Percentiles rank a stretch among this genome's conserved stretches.
phyloP scores from a whole-genome alignment of 352 stramenopile genomes.

The Globisporangium paddicum region DNA sequence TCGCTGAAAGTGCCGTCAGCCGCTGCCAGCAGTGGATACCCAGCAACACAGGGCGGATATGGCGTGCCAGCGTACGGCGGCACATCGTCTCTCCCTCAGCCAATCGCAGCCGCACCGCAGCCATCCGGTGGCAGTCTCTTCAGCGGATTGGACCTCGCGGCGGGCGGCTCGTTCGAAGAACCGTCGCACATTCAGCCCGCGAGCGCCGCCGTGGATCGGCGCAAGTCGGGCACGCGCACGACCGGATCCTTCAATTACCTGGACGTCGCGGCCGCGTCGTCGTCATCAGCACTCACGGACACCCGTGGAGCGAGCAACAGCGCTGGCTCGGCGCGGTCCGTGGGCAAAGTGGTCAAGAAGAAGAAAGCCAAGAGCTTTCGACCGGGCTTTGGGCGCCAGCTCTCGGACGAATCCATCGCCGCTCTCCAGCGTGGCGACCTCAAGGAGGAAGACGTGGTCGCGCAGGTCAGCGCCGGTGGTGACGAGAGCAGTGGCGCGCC shows the following conservation, averaged over 20 bases:
- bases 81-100: background rate
- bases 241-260: slow-evolving; percentile 59
- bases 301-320: slow-evolving; percentile 21
- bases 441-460: slow-evolving; percentile 66
- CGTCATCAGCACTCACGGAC: slow-evolving; percentile 17
- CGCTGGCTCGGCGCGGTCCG: slow-evolving; percentile 20
- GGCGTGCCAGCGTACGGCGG: slow-evolving; percentile 18
- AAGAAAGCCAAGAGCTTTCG: slow-evolving; percentile 87
- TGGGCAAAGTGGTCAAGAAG: slow-evolving; percentile 67
- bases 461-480: slow-evolving; percentile 17
- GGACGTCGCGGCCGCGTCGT: slow-evolving; percentile 31
- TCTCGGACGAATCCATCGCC: slow-evolving; percentile 80
- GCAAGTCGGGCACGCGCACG: slow-evolving; percentile 27
- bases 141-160: slow-evolving; percentile 45
- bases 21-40: slow-evolving; percentile 5
- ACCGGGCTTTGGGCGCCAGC: slow-evolving; percentile 71
- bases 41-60: slow-evolving; percentile 17
- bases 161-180: slow-evolving; percentile 20
- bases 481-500: slow-evolving; percentile 18
- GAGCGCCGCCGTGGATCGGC: slow-evolving; percentile 20
- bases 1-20: slow-evolving; percentile 34
- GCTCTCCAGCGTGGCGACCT: slow-evolving; percentile 74
- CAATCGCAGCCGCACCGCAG: background rate
- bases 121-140: slow-evolving; percentile 27
- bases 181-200: slow-evolving; percentile 1